Evolutionary conservation across 257 asterid genomes (phyloP).

Genomic region (Paulownia fortunei): DNA sequence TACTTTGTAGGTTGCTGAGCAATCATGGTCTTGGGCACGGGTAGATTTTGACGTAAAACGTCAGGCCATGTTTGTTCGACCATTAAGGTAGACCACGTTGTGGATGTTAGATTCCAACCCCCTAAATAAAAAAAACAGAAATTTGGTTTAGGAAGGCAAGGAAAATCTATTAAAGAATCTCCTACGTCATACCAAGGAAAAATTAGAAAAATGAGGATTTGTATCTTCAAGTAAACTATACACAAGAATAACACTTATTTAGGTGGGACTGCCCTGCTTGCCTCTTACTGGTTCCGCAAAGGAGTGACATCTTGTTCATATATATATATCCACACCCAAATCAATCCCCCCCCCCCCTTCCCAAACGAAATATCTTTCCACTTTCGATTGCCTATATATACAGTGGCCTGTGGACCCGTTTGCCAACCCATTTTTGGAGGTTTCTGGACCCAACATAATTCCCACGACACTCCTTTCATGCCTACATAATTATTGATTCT

Average conservation of each 20-base stretch:
- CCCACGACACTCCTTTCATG: not conserved
- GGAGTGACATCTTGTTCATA: not conserved
- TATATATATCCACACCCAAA: not conserved
- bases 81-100: too few relatives aligned
- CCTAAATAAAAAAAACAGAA: too few relatives aligned
- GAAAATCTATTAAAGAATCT: too few relatives aligned
- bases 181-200: too few relatives aligned
- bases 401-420: constrained; percentile 15
- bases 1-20: not conserved
- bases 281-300: too few relatives aligned
- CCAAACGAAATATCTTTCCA: not conserved
- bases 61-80: too few relatives aligned
- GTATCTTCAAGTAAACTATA: not conserved
- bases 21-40: too few relatives aligned
- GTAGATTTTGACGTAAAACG: not conserved
- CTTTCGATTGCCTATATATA: not conserved
- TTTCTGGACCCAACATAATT: not conserved
- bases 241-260: not conserved
- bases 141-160: too few relatives aligned
- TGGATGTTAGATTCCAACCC: too few relatives aligned
- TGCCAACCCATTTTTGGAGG: constrained; percentile 24
- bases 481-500: constrained; percentile 14
- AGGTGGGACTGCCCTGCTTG: too few relatives aligned
- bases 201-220: not conserved
- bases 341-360: not conserved